Evolutionary conservation across 345 rosid species (phyloP), one percentile per base, ranked within the genome.

Genomic region (Toxicodendron radicans): DNA sequence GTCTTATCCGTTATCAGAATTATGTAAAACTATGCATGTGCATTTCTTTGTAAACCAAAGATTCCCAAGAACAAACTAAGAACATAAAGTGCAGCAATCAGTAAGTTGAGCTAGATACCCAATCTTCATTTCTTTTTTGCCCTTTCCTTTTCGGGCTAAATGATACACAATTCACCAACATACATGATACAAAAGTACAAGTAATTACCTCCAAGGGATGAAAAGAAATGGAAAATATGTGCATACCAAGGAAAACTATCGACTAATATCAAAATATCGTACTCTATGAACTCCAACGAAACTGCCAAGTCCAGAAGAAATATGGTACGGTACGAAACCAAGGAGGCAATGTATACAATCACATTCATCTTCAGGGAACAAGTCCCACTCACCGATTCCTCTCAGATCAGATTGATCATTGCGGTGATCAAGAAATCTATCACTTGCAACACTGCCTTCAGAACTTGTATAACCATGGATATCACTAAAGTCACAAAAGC

Each of bases 121-220:
- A 24, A 10, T 2, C 60, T 58, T 49, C 12, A 1, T 2, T 20
- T 13, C 20, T 54, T 68, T 0, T 5, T 54, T 53, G 54, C 30
- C 20, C 11, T 56, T 56, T 8, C 9, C 21, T 45, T 41, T n/a
- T 32, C 14, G n/a, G 7, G 17, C 32, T 71, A 64, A 46, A 67
- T 24, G 46, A 61, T 68, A 75, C 70, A 67, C 41, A 66, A 11
- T 68, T 30, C 59, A 49, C 61, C 68, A 27, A 9, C 63, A 68
- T 63, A 69, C 61, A 78, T 27, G 45, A 10, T 38, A 56, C 32
- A 20, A 35, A 45, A 23, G 17, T 49, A n/a, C 68, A 72, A 12
- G 30, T 59, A 35, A 16, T 48, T 16, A 46, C 10, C 68, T 41
- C 63, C 38, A 57, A 48, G 18, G 38, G 7, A 53, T 24, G 8